phyloP scores from a whole-genome alignment of 83 land plant genomes.

The Thuja plicata region DNA sequence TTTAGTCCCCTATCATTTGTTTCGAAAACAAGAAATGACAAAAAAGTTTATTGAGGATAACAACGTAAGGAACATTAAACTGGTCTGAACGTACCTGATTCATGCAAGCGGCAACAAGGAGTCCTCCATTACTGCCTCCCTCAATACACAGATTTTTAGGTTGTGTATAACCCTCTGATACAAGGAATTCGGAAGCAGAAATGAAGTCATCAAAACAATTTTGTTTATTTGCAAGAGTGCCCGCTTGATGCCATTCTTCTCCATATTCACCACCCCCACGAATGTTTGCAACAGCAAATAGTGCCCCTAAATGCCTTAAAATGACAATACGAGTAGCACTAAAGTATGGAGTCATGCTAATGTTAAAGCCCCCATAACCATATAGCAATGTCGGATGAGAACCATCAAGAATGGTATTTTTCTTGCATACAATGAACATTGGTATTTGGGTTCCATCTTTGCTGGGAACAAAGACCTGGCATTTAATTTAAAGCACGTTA shows the following conservation, averaged over 20 bases:
- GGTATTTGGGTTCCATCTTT: slow-evolving; percentile 93
- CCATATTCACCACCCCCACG: slow-evolving; percentile 99
- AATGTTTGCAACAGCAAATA: slow-evolving; percentile 85
- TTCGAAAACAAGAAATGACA: neutral
- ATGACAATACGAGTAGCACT: slow-evolving; percentile 65
- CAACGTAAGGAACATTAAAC: neutral
- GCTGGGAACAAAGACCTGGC: slow-evolving; percentile 75
- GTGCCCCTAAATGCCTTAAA: slow-evolving; percentile 60
- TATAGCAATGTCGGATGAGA: slow-evolving; percentile 83
- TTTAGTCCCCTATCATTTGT: neutral
- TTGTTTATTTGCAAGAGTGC: slow-evolving; percentile 89
- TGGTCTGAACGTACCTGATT: slow-evolving; percentile 73
- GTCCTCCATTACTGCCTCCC: slow-evolving; percentile 99
- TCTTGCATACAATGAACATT: slow-evolving; percentile 88
- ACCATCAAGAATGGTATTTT: slow-evolving; percentile 63
- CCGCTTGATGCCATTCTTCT: slow-evolving; percentile 98
- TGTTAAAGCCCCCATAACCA: slow-evolving; percentile 96
- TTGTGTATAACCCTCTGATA: slow-evolving; percentile 86
- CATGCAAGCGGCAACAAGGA: slow-evolving; percentile 94
- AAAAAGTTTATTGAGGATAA: neutral
- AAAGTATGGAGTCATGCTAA: slow-evolving; percentile 84
- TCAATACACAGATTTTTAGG: slow-evolving; percentile 87
- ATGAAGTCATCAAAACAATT: slow-evolving; percentile 98
- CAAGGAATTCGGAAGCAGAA: slow-evolving; percentile 81
- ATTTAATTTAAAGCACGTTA: neutral